phyloP scores from a whole-genome alignment of 2,329 filamentous ascomycete species.

The Fusarium avenaceum region DNA sequence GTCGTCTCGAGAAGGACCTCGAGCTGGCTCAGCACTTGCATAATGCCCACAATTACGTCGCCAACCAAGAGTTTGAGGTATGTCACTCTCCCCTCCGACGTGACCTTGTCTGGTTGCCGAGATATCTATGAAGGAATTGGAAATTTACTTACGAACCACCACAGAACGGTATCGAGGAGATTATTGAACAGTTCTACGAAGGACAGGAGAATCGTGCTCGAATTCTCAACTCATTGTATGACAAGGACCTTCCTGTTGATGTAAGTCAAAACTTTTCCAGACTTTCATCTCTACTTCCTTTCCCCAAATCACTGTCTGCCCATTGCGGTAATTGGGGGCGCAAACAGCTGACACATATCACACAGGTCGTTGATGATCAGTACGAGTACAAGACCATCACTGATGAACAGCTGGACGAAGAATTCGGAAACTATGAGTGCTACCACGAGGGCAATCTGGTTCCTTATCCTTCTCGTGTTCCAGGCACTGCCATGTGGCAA shows the following conservation, averaged over 20 bases:
- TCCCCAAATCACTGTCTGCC: slow-evolving; percentile 34
- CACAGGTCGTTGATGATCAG: slow-evolving; percentile 59
- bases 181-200: slow-evolving; percentile 59
- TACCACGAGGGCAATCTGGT: slow-evolving; percentile 59
- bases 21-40: slow-evolving; percentile 57
- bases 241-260: slow-evolving; percentile 62
- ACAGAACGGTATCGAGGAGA: slow-evolving; percentile 57
- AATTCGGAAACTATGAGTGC: slow-evolving; percentile 60
- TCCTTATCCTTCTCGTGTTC: slow-evolving; percentile 60
- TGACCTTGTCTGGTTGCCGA: slow-evolving; percentile 33
- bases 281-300: slow-evolving; percentile 36
- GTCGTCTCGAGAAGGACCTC: slow-evolving; percentile 53
- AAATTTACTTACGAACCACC: slow-evolving; percentile 34
- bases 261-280: slow-evolving; percentile 56
- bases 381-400: slow-evolving; percentile 62
- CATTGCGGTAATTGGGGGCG: slow-evolving; percentile 20
- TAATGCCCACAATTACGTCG: slow-evolving; percentile 52
- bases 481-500: slow-evolving; percentile 60
- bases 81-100: slow-evolving; percentile 33
- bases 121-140: slow-evolving; percentile 34
- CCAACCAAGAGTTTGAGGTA: slow-evolving; percentile 57
- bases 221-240: slow-evolving; percentile 59
- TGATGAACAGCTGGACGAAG: slow-evolving; percentile 58
- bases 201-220: slow-evolving; percentile 62
- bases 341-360: slow-evolving; percentile 39